phyloP scores from a whole-genome alignment of 352 stramenopile genomes.

The Globisporangium rhizosaccharum region DNA sequence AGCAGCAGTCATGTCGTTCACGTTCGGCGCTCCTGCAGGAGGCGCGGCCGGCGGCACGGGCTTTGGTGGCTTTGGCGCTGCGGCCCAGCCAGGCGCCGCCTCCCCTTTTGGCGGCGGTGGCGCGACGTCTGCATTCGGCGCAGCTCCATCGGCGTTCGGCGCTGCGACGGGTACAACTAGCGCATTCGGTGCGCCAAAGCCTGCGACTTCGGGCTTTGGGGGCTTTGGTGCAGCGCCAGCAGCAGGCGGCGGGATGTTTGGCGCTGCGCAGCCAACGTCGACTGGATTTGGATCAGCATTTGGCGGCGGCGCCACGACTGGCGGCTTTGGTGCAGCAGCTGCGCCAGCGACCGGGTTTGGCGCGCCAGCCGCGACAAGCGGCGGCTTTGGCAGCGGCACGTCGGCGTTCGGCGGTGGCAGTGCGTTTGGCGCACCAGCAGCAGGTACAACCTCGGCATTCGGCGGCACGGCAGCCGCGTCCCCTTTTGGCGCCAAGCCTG shows the following conservation, averaged over 20 bases:
- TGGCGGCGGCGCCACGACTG: slow-evolving; percentile 16
- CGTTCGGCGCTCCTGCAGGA: slow-evolving; percentile 35
- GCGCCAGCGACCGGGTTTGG: slow-evolving; percentile 18
- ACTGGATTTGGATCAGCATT: slow-evolving; percentile 34
- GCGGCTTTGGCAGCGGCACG: slow-evolving; percentile 13
- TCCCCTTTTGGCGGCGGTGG: slow-evolving; percentile 45
- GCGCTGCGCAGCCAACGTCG: slow-evolving; percentile 20
- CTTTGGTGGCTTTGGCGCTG: slow-evolving; percentile 40
- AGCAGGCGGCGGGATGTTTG: slow-evolving; percentile 22
- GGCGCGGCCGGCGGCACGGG: slow-evolving; percentile 31
- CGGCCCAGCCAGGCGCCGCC: slow-evolving; percentile 25
- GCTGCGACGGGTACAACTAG: slow-evolving; percentile 18
- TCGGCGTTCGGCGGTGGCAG: slow-evolving; percentile 28
- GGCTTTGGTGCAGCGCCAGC: slow-evolving; percentile 33
- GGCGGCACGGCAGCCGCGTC: slow-evolving; percentile 28
- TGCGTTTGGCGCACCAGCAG: slow-evolving; percentile 17
- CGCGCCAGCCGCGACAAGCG: slow-evolving; percentile 4
- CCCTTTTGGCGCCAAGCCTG: slow-evolving; percentile 50
- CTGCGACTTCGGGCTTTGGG: slow-evolving; percentile 29
- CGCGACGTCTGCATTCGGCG: slow-evolving; percentile 20
- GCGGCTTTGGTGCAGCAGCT: slow-evolving; percentile 17
- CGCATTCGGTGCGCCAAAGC: slow-evolving; percentile 30
- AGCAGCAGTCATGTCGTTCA: slow-evolving; percentile 36
- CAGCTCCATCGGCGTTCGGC: slow-evolving; percentile 39
- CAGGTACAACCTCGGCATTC: slow-evolving; percentile 16